Base-by-base conservation (phyloP, 2,329 filamentous ascomycete species). In the Periconia sp. region DNA sequence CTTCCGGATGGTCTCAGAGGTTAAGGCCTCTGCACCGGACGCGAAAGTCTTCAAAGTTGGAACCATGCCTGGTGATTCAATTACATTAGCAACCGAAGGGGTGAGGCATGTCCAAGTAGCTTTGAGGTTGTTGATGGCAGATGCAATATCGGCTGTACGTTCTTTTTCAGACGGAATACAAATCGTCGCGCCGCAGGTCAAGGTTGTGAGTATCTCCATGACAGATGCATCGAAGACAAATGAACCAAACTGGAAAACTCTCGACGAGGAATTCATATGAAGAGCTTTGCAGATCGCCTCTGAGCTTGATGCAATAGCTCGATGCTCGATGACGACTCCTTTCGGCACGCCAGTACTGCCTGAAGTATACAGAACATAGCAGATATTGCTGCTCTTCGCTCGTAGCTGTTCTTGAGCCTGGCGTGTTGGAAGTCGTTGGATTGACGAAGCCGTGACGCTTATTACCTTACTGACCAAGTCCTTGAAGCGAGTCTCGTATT, bases 131-230 rank as follows among this genome's bases (percentile, higher is more conserved):
- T 59, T 66, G 21, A 68, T 61, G 2, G 65, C 57, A 11, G 67
- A 68, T 5, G 71, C 63, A 9, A 78, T 65, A 46, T 78, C 71
- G 25, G 73, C 70, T 18, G 74, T 61, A 4, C 75, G 70, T 29
- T 77, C 72, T 22, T 66, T 52, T 16, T 70, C 65, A 1, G 61
- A 64, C 1, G 68, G 65, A 13, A 71, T 52, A 33, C 68, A 70
- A 5, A 69, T 52, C 4, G 58, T 60, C 7, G 61, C 66, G 11
- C 68, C 67, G 11, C 53, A 50, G 1, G 56, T 60, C 15, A 70
- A 52, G 6, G 65, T 48, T 3, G 62, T 57, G 11, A 71, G 40
- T n/a, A 61, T 65, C 35, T 70, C 66, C 40, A 61, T 57, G 1
- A 70, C 52, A 4, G 61, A 65, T 4, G 58, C 63, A 36, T 70